Percentiles rank a stretch among this genome's conserved stretches.
Evolutionary conservation across 805 yeast genomes (phyloP).

Genomic region (Grigorovia transvaalensis): DNA sequence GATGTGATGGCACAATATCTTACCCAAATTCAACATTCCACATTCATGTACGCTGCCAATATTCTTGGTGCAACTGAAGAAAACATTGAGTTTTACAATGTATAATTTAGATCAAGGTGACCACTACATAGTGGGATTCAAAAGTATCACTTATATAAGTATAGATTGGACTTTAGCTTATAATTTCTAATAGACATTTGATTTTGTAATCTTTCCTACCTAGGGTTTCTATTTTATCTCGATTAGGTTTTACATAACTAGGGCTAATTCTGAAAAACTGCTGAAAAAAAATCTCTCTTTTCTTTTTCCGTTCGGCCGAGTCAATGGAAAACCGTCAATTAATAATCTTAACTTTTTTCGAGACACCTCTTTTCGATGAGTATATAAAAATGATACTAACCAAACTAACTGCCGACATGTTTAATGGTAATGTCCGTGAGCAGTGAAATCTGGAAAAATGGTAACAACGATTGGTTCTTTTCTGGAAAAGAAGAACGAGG

Average conservation of each 20-base stretch:
- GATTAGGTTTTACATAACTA: too few relatives aligned
- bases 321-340: neutral
- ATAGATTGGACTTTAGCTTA: neutral
- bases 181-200: neutral
- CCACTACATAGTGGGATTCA: too few relatives aligned
- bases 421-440: neutral
- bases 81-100: constrained; percentile 15
- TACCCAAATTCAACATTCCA: constrained; percentile 61
- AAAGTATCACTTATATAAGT: too few relatives aligned
- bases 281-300: too few relatives aligned
- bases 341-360: neutral
- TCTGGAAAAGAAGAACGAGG: neutral
- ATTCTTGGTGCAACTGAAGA: constrained; percentile 43
- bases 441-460: neutral
- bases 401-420: neutral
- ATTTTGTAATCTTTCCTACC: too few relatives aligned
- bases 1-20: constrained; percentile 72
- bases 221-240: too few relatives aligned
- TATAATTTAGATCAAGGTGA: neutral
- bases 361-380: neutral
- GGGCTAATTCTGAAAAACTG: too few relatives aligned
- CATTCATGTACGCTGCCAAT: constrained; percentile 41
- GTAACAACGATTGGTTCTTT: neutral
- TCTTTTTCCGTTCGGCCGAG: neutral
- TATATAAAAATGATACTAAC: too few relatives aligned